These are phyloP conservation scores for Penicillium malachiteum DNA, from an alignment of 495 filamentous ascomycete genomes.

Conservation along the genomic window DNA sequence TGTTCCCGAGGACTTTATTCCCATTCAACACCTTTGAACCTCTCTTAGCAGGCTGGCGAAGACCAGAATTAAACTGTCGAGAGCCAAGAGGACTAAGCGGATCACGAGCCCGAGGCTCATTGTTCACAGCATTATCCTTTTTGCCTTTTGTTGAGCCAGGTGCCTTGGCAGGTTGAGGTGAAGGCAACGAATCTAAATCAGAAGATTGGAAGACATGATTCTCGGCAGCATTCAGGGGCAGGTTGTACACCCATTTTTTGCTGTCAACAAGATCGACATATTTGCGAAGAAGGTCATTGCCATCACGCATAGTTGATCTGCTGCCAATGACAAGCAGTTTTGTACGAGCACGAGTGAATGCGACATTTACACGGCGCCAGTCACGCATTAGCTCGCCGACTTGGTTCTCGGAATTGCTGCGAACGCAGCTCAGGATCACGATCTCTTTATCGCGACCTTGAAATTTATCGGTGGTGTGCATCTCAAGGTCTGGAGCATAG, in stretches of 20 bases:
- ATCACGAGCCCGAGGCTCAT: slow-evolving; percentile 19
- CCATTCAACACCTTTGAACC: slow-evolving; percentile 39
- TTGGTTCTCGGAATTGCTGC: slow-evolving; percentile 73
- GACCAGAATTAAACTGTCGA: slow-evolving; percentile 18
- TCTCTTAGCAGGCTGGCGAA: slow-evolving; percentile 39
- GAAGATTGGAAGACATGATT: slow-evolving; percentile 63
- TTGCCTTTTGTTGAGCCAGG: slow-evolving; percentile 12
- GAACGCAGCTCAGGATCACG: slow-evolving; percentile 79
- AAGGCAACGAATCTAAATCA: slow-evolving; percentile 13
- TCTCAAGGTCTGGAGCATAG: slow-evolving; percentile 64
- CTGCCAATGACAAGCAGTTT: slow-evolving; percentile 89
- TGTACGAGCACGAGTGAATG: slow-evolving; percentile 84
- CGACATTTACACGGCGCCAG: slow-evolving; percentile 92
- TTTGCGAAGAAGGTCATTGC: slow-evolving; percentile 71
- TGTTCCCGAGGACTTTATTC: slow-evolving; percentile 36
- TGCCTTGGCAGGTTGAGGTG: slow-evolving; percentile 6
- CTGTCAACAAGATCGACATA: slow-evolving; percentile 76
- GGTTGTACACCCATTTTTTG: slow-evolving; percentile 71
- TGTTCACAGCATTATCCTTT: slow-evolving; percentile 21
- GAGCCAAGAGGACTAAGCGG: slow-evolving; percentile 39
- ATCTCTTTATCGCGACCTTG: slow-evolving; percentile 95
- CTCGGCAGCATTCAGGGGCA: slow-evolving; percentile 60
- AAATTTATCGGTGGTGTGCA: slow-evolving; percentile 95
- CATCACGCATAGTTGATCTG: slow-evolving; percentile 64
- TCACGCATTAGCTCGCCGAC: slow-evolving; percentile 90